Evolutionary conservation across 257 asterid species (phyloP), one percentile per base, ranked within the genome.

Genomic region (Solanum dulcamara): DNA sequence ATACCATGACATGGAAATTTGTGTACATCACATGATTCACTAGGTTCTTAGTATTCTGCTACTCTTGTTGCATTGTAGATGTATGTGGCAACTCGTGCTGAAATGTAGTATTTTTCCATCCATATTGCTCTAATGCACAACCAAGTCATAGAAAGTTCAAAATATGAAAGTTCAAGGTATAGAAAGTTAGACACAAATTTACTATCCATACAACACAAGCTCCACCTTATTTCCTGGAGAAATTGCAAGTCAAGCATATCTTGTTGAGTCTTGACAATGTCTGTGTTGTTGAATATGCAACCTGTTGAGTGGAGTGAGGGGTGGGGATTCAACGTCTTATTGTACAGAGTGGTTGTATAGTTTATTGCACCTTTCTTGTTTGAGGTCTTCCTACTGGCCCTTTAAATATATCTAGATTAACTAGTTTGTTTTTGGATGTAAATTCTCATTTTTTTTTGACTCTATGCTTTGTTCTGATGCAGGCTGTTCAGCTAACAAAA

Each of bases 401-500:
- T 33, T 38, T 22, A 15, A 81, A 42, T 15, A 22, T 22, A 8
- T 75, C 40, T 15, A 4, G 62, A 28, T 79, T 48, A 26, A 26
- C 30, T 48, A 15, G 30, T 79, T 79, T 79, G 6, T 17, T 28
- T 48, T 30, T 17, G 40, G 62, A 26, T 50, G 62, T 24, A 15
- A 38, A 79, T n/a, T 81, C 75, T 37, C 35, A 22, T 57, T 51
- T 59, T 81, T 59, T 81, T 2, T 53, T 28, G 33, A 26, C 30
- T 38, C 32, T 30, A 10, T 74, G 46, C 40, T 71, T 37, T 24
- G 35, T 64, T 75, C 24, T 84, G 84, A 6, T 91, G 87, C 95
- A 93, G 93, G 96, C 91, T 44, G 93, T 94, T 86, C 91, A 88
- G 90, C 93, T 94, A 81, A 92, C 90, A 1, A 93, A 94, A 91